These are phyloP conservation scores for Salix brachista DNA, from an alignment of 345 rosid genomes.

Conservation along the genomic window DNA sequence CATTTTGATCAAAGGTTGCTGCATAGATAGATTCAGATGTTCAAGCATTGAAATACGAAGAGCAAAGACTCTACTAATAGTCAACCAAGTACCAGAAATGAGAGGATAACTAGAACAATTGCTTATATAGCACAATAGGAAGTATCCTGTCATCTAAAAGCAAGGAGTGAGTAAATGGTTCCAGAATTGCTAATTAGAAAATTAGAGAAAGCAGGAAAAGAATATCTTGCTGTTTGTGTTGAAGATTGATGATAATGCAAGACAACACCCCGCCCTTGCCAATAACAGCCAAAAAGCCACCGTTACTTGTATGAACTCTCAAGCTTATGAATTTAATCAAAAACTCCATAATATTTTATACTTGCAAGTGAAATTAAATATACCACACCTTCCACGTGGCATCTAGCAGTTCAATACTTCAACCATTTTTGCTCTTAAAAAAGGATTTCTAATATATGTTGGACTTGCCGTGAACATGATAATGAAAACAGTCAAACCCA, in stretches of 20 bases:
- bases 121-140: no score
- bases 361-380: conserved; percentile 2
- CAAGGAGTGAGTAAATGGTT: background rate
- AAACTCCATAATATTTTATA: background rate
- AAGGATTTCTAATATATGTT: conserved; percentile 76
- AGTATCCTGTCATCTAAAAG: background rate
- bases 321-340: background rate
- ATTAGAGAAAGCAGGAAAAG: no score
- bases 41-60: background rate
- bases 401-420: conserved; percentile 99
- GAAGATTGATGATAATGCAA: background rate
- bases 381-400: conserved; percentile 87
- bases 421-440: conserved; percentile 97
- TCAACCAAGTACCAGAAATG: background rate
- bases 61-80: background rate
- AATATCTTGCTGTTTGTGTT: background rate
- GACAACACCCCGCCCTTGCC: background rate
- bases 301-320: background rate
- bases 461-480: conserved; percentile 99
- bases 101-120: background rate
- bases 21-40: background rate
- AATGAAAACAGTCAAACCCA: conserved; percentile 73
- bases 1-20: background rate
- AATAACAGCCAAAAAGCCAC: background rate
- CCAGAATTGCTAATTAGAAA: background rate